A percentile compares a stretch with the other conserved stretches of the same genome.
phyloP scores from a whole-genome alignment of 2,329 filamentous ascomycete species.

The Nemania sp. region DNA sequence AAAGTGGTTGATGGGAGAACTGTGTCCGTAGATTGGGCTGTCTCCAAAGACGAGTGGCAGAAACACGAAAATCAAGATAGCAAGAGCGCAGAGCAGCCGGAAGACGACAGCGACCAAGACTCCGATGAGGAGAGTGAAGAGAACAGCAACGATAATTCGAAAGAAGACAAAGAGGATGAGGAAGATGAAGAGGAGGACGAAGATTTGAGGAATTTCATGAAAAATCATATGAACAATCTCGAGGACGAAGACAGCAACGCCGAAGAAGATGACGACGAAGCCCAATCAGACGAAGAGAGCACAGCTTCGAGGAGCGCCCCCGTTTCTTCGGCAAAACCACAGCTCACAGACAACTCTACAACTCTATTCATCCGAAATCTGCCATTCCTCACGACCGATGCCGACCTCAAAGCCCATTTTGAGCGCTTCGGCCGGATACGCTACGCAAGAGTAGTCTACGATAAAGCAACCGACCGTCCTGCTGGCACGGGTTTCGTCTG shows the following conservation, averaged over 20 bases:
- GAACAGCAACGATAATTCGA: constrained; percentile 25
- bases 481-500: constrained; percentile 95
- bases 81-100: constrained; percentile 26
- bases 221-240: constrained; percentile 60
- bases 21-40: constrained; percentile 94
- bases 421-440: constrained; percentile 82
- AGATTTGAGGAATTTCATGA: constrained; percentile 58
- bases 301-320: constrained; percentile 39
- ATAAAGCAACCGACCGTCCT: constrained; percentile 80
- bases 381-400: constrained; percentile 85
- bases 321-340: constrained; percentile 34
- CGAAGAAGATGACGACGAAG: constrained; percentile 42
- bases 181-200: constrained; percentile 37
- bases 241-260: constrained; percentile 60
- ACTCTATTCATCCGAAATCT: constrained; percentile 94
- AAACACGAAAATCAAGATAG: constrained; percentile 50
- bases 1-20: constrained; percentile 86
- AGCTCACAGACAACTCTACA: constrained; percentile 65
- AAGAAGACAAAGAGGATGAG: constrained; percentile 48
- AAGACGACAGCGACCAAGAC: constrained; percentile 40
- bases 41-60: constrained; percentile 87
- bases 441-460: constrained; percentile 90
- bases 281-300: constrained; percentile 30
- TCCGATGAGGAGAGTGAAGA: constrained; percentile 15
- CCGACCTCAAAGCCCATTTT: constrained; percentile 83